Evolutionary conservation across 169 alveolate genomes (phyloP).

Genomic region (Cryptosporidium baileyi): DNA sequence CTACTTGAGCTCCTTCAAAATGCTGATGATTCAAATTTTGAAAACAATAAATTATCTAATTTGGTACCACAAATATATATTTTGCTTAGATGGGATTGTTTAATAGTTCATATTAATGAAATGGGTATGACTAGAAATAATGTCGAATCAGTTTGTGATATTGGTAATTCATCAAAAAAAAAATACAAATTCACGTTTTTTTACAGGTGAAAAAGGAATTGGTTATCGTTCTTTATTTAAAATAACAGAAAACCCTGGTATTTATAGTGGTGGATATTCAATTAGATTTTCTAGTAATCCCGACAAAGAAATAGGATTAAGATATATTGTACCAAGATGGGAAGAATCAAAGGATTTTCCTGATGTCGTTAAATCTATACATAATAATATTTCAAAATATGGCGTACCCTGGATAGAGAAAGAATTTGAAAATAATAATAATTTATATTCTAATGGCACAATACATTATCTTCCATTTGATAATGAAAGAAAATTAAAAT

Average conservation of each 20-base stretch:
- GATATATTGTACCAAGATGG: constrained; percentile 67
- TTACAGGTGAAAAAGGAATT: constrained; percentile 66
- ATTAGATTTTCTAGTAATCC: constrained; percentile 51
- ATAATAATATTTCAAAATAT: background rate
- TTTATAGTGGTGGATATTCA: constrained; percentile 49
- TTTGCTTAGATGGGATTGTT: constrained; percentile 67
- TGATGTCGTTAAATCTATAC: constrained; percentile 22
- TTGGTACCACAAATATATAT: constrained; percentile 63
- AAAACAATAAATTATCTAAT: background rate
- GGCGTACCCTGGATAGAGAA: constrained; percentile 54
- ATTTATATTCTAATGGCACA: constrained; percentile 1
- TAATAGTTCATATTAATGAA: constrained; percentile 73
- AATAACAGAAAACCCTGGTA: constrained; percentile 50
- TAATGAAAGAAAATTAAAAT: constrained; percentile 3
- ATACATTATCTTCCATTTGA: constrained; percentile 57
- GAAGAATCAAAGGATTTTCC: constrained; percentile 30
- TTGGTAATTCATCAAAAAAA: constrained; percentile 71
- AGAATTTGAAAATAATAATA: background rate
- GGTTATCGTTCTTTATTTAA: constrained; percentile 52
- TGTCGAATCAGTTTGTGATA: constrained; percentile 74
- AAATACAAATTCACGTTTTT: constrained; percentile 24
- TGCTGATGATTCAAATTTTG: constrained; percentile 73
- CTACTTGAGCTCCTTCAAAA: constrained; percentile 75
- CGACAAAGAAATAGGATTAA: constrained; percentile 39
- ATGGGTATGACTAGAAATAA: constrained; percentile 72